phyloP scores from a whole-genome alignment of 2,329 filamentous ascomycete genomes.

The Aspergillus amoenus region DNA sequence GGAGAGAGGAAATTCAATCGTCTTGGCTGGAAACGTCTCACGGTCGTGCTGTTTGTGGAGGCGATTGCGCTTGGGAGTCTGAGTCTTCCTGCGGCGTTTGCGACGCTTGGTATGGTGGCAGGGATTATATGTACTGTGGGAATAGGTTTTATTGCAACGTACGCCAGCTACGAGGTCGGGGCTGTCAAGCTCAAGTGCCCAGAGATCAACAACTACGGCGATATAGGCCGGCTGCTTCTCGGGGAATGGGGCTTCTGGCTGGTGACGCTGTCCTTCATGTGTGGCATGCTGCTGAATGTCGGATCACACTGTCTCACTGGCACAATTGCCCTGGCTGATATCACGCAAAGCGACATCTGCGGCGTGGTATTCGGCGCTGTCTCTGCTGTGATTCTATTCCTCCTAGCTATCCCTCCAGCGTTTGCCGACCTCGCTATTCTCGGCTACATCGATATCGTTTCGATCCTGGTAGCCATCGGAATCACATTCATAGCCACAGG shows the following conservation, averaged over 20 bases:
- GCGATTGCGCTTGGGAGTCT: constrained; percentile 50
- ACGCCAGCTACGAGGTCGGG: constrained; percentile 43
- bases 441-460: constrained; percentile 38
- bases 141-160: constrained; percentile 40
- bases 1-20: constrained; percentile 22
- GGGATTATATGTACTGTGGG: constrained; percentile 46
- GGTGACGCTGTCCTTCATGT: constrained; percentile 44
- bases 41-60: constrained; percentile 51
- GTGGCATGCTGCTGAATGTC: constrained; percentile 42
- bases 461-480: constrained; percentile 34
- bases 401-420: constrained; percentile 33
- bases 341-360: constrained; percentile 41
- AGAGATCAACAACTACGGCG: constrained; percentile 43
- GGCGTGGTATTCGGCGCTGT: constrained; percentile 45
- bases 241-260: constrained; percentile 45
- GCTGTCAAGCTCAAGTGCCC: constrained; percentile 40
- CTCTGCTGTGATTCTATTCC: constrained; percentile 37
- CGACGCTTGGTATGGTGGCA: constrained; percentile 47
- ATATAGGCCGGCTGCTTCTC: constrained; percentile 37
- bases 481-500: constrained; percentile 38
- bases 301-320: constrained; percentile 47
- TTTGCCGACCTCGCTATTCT: constrained; percentile 39
- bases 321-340: constrained; percentile 46
- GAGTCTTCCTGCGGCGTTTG: constrained; percentile 47
- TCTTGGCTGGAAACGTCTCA: constrained; percentile 53